A percentile compares a stretch with the other conserved stretches of the same genome.
Evolutionary conservation across 2,329 filamentous ascomycete species (phyloP).

Genomic region (Trichoderma cornu-damae): DNA sequence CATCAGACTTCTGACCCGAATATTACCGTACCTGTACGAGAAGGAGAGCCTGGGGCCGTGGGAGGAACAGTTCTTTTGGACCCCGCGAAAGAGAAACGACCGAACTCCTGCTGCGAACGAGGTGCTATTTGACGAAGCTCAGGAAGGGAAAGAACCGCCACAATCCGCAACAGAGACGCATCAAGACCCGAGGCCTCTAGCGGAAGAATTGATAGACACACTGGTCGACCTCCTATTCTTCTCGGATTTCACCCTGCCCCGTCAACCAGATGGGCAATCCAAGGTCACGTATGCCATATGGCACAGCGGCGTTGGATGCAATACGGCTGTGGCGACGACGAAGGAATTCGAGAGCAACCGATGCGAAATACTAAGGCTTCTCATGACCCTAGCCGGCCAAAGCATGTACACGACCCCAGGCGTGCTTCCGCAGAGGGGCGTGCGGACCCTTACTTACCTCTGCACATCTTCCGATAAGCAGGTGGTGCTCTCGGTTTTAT

Average conservation of each 20-base stretch:
- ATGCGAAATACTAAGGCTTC: conserved; percentile 78
- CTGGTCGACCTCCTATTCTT: conserved; percentile 88
- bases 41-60: conserved; percentile 74
- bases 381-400: conserved; percentile 81
- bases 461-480: conserved; percentile 87
- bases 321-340: conserved; percentile 78
- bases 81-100: conserved; percentile 64
- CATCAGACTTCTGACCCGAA: conserved; percentile 79
- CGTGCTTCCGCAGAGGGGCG: conserved; percentile 73
- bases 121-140: conserved; percentile 76
- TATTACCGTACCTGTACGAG: conserved; percentile 90
- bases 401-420: conserved; percentile 88
- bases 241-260: conserved; percentile 79
- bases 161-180: conserved; percentile 56
- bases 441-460: conserved; percentile 81
- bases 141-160: conserved; percentile 48
- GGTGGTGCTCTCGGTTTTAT: conserved; percentile 80
- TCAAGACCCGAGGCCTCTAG: conserved; percentile 79
- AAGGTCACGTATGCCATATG: conserved; percentile 93
- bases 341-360: conserved; percentile 92
- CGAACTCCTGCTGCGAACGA: conserved; percentile 63
- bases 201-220: conserved; percentile 88
- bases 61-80: conserved; percentile 95
- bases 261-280: conserved; percentile 61
- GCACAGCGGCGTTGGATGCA: conserved; percentile 96